Base-by-base conservation (phyloP, 2,329 filamentous ascomycete species). In the Hyphodiscus sp. region DNA sequence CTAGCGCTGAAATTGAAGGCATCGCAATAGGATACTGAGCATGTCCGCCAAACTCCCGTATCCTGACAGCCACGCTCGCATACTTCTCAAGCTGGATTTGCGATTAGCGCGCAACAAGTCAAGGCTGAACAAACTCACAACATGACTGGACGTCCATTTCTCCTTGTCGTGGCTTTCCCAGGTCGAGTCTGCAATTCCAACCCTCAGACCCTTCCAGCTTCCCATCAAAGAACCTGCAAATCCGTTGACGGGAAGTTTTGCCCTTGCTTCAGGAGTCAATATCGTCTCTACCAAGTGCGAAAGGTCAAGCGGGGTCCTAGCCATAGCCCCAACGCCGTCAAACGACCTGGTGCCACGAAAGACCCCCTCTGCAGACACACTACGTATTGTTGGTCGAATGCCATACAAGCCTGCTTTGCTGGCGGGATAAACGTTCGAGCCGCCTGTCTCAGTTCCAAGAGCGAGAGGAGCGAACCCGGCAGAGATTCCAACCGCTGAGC, bases 271-370 rank as follows among this genome's bases (percentile, higher is more conserved):
- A 19, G 30, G 26, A 13, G 23, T 48, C 6, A 58, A 16, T 2
- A 63, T 42, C 15, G 42, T 44, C 6, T 58, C 47, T 20, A 46
- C 20, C 9, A 66, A 50, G 2, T 52, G 45, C 5, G 42, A 53
- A 11, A 64, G 41, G 49, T 63, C 64, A 3, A 9, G n/a, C 10
- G 59, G 52, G 15, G 61, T 50, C 20, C 56, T 56, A 7, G 64
- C 59, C 61, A 66, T 65, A 15, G 53, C 43, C 19, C 64, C 23
- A 3, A 26, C 23, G 23, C 23, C 23, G 23, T 26, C 23, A 26
- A 26, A 26, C 23, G 23, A 26, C 8, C 8, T 26, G 23, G 23
- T 26, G 8, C 23, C 3, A 26, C 23, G 23, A 8, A 26, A 26
- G 8, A 26, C 23, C 3, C 23, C 23, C 3, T 26, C 23, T 26